phyloP scores from a whole-genome alignment of 2,329 filamentous ascomycete species.

The Cadophora malorum region DNA sequence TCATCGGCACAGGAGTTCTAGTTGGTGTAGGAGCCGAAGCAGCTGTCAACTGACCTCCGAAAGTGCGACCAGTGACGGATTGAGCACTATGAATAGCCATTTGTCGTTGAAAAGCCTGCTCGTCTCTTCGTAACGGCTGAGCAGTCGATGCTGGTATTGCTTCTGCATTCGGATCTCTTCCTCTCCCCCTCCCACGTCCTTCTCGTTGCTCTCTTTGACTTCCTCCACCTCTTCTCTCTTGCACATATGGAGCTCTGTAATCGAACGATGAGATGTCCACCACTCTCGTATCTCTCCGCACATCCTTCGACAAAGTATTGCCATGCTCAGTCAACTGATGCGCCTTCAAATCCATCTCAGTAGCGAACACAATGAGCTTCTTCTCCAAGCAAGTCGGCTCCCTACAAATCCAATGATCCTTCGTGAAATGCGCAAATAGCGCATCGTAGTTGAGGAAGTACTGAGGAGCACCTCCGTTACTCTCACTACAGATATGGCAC shows the following conservation, averaged over 20 bases:
- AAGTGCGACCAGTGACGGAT: conserved; percentile 78
- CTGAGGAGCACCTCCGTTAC: conserved; percentile 63
- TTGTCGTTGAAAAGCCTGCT: conserved; percentile 89
- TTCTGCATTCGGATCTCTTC: conserved; percentile 87
- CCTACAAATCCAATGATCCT: conserved; percentile 84
- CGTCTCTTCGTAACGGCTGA: conserved; percentile 82
- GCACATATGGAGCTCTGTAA: conserved; percentile 73
- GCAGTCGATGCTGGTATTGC: conserved; percentile 77
- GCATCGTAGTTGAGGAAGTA: conserved; percentile 91
- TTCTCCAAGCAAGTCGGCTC: conserved; percentile 92
- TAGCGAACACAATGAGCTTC: conserved; percentile 97
- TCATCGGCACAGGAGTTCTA: conserved; percentile 46
- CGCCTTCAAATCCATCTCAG: conserved; percentile 92
- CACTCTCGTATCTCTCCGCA: conserved; percentile 78
- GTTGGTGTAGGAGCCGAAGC: conserved; percentile 49
- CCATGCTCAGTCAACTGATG: conserved; percentile 88
- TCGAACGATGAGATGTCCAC: conserved; percentile 92
- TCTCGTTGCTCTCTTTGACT: conserved; percentile 49
- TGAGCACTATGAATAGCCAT: conserved; percentile 90
- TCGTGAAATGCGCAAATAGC: conserved; percentile 84
- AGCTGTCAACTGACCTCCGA: conserved; percentile 79
- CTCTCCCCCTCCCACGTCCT: conserved; percentile 61
- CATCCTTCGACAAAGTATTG: conserved; percentile 79
- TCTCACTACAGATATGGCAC: conserved; percentile 89
- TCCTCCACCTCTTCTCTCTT: conserved; percentile 57